Base-by-base conservation (phyloP, 495 filamentous ascomycete genomes). In the Hypoxylon perforatum region DNA sequence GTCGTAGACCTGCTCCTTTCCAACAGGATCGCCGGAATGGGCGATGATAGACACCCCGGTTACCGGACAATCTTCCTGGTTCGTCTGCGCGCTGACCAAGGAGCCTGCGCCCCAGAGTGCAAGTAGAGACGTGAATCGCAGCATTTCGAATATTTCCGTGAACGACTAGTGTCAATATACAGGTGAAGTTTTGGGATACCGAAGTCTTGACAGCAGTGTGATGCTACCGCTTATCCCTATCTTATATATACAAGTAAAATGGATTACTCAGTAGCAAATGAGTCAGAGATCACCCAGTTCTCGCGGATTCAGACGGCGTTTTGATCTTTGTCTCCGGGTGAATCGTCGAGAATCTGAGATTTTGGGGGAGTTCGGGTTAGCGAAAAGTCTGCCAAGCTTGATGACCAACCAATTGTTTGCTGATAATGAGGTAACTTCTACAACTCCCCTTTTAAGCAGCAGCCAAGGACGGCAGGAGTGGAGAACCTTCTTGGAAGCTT, bases 11-110 rank as follows among this genome's bases (percentile, higher is more conserved):
- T 73, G 64, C 45, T 74, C 71, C 46, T 60, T 66, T 22, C 78
- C 78, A 0, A 71, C 63, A 2, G 77, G 69, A 2, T 63, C 66
- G 15, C 78, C 78, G n/a, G 57, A 62, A 35, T 76, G 72, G 22
- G 73, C 77, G 11, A 79, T 68, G 36, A 78, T 61, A 11, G 62
- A 38, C 14, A 36, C 36, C 9, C 70, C 69, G 11, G 69, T 48
- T 4, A 62, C 48, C 19, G 69, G 72, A 17, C 72, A 74, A 22
- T 70, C 72, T 6, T 53, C 53, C 39, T 47, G 47, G 9, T 12
- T 45, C 14, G 53, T 36, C 21, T 30, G 30, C 17, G 51, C 47
- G 51, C 42, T 23, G 9, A 55, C 39, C 10, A 56, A 61, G 49
- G 65, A 57, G 45, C 54, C 28, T n/a, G 52, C n/a, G 46, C 68